phyloP scores from a whole-genome alignment of 2,329 filamentous ascomycete species.

The Botrytis deweyae region DNA sequence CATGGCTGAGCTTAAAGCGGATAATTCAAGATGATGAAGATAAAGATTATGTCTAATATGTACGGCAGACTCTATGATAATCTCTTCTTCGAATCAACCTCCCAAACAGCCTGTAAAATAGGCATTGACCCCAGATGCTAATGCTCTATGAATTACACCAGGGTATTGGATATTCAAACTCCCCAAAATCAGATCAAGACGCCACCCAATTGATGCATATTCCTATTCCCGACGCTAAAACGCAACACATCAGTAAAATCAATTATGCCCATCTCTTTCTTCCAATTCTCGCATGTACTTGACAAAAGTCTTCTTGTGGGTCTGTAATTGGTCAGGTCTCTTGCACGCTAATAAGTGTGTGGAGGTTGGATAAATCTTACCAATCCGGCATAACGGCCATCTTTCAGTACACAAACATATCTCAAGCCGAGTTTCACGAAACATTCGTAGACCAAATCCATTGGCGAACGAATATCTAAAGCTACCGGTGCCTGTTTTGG shows the following conservation, averaged over 20 bases:
- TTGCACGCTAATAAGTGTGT: conserved; percentile 5
- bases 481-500: conserved; percentile 69
- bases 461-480: conserved; percentile 82
- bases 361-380: conserved; percentile 47
- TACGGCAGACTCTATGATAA: conserved; percentile 15
- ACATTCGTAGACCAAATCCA: conserved; percentile 94
- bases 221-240: conserved; percentile 13
- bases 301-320: conserved; percentile 96
- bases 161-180: conserved; percentile 22
- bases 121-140: conserved; percentile 11
- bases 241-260: conserved; percentile 12
- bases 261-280: conserved; percentile 42
- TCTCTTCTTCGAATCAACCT: background rate
- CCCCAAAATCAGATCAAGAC: conserved; percentile 22
- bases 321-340: conserved; percentile 45
- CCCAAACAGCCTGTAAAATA: background rate
- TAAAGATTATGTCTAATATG: conserved; percentile 48
- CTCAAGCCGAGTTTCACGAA: conserved; percentile 91
- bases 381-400: conserved; percentile 85
- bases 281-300: conserved; percentile 88
- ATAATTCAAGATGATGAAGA: conserved; percentile 59
- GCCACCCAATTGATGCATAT: conserved; percentile 19
- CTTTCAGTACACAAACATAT: conserved; percentile 84
- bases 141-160: conserved; percentile 22
- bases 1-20: conserved; percentile 73